Conservation (phyloP, 2,329 filamentous ascomycete species). For the Didymella pinodella region DNA sequence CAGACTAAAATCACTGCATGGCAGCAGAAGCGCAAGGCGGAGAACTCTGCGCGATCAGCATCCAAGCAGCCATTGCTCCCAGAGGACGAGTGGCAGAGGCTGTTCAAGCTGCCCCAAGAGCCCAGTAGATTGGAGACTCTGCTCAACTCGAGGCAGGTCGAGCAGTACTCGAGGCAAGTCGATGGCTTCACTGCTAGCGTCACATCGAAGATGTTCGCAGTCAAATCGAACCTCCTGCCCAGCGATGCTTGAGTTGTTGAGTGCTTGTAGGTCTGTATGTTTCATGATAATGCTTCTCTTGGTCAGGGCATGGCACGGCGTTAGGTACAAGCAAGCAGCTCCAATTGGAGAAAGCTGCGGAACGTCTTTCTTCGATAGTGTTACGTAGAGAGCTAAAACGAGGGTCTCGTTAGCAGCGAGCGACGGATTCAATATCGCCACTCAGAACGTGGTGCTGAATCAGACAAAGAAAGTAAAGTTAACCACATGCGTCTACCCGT, state of each 20-base stretch:
- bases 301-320: conserved; percentile 51
- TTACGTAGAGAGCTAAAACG: conserved; percentile 16
- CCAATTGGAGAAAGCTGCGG: conserved; percentile 29
- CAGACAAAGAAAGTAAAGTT: conserved; percentile 36
- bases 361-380: conserved; percentile 29
- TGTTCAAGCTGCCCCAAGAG: conserved; percentile 97
- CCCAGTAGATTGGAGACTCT: conserved; percentile 92
- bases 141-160: conserved; percentile 93
- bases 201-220: conserved; percentile 97
- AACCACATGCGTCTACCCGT: conserved; percentile 22
- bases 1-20: conserved; percentile 96
- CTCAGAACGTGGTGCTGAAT: conserved; percentile 26
- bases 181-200: conserved; percentile 94
- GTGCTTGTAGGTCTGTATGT: conserved; percentile 28
- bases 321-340: conserved; percentile 41
- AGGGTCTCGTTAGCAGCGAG: conserved; percentile 28
- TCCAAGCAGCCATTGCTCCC: conserved; percentile 89
- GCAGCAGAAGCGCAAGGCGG: conserved; percentile 95
- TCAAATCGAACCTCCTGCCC: conserved; percentile 73
- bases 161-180: conserved; percentile 97
- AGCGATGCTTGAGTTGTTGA: conserved; percentile 53
- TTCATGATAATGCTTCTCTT: conserved; percentile 46
- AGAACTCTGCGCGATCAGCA: conserved; percentile 84
- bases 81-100: conserved; percentile 96
- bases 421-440: conserved; percentile 26